Base-by-base conservation (phyloP, 495 filamentous ascomycete genomes). In the Cetradonia linearis region DNA sequence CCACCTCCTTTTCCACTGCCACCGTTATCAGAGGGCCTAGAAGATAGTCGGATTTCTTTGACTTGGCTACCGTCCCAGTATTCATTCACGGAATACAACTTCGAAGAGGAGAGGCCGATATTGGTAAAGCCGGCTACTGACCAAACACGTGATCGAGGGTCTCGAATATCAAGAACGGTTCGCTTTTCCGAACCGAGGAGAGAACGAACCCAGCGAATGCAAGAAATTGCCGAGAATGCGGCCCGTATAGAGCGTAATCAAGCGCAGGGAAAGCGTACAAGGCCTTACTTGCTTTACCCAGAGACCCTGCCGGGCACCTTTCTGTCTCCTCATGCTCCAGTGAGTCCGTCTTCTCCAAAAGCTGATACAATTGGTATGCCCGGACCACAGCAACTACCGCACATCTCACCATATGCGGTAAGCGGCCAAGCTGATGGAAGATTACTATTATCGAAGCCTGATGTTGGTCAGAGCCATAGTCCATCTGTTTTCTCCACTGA, bases 181-280 rank as follows among this genome's bases (percentile, higher is more conserved):
- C 28, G 46, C 31, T 55, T 37, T 9, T 20, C 7, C 1, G 36
- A 56, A 18, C 34, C 54, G 20, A 34, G 5, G 0, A 30, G 40
- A 7, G 23, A 28, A 16, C 46, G 13, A 25, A 59, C 31, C 30
- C 27, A 23, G 38, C 57, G 57, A 10, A 52, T 59, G 36, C 46
- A 47, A 38, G 16, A 52, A 11, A 52, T 59, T 20, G 46, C 46
- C 7, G 23, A 52, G 14, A 53, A 31, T 30, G 57, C 57, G 18
- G 57, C 57, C 46, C 46, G 47, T 36, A 59, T 59, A 38, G 47
- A 59, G 49, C 57, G 57, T 50, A 59, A 23, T 18, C 57, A 59
- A 52, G 47, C 34, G 31, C 23, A 50, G 27, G 57, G 33, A 11
- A 59, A 59, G 3, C 5, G 34, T 28, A 28, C 56, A 16, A 50